Evolutionary conservation across 306 rosid species (phyloP), one percentile per base, ranked within the genome.

Genomic region (Acacia confusa): DNA sequence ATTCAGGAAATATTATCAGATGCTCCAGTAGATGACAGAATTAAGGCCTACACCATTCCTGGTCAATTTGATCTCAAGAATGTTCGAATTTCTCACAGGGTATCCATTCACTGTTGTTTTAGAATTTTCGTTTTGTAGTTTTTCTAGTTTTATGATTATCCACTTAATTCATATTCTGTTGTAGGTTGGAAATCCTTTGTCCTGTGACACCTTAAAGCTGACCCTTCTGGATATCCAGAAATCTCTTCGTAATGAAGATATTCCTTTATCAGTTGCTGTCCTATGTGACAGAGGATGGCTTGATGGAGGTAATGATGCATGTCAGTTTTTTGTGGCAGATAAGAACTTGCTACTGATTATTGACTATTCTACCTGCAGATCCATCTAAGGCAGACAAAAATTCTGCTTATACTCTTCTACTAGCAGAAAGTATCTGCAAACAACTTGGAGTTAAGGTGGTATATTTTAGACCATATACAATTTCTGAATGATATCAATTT

Each of bases 181-280:
- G 81, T 78, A 95, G 99, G 43, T 92, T 53, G 99, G 99, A 78
- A 95, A 92, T 74, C 99, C 99, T 40, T 81, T 92, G 98, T 89
- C 92, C 78, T 91, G 91, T 79, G 97, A 88, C 81, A 89, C 90
- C 79, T 79, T 95, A 72, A 84, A 89, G 88, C 94, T 88, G 70
- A 88, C 99, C 74, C 81, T 95, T 84, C 55, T 75, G 83, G 82
- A 89, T 77, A 86, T 93, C 85, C 97, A 87, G 76, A 87, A 63
- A 63, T 87, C 94, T 77, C 75, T 84, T 27, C 88, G 87, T 81
- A 83, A 69, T 11, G 74, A 75, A 47, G 91, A 88, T 74, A 32
- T 88, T 85, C 97, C 98, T 55, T 72, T 95, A 41, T 92, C 99
- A 15, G 80, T 95, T 64, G 94, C 91, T 32, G 97, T 89, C 78